Evolutionary conservation across 306 rosid species (phyloP).

Genomic region (Hippophae gyantsensis): DNA sequence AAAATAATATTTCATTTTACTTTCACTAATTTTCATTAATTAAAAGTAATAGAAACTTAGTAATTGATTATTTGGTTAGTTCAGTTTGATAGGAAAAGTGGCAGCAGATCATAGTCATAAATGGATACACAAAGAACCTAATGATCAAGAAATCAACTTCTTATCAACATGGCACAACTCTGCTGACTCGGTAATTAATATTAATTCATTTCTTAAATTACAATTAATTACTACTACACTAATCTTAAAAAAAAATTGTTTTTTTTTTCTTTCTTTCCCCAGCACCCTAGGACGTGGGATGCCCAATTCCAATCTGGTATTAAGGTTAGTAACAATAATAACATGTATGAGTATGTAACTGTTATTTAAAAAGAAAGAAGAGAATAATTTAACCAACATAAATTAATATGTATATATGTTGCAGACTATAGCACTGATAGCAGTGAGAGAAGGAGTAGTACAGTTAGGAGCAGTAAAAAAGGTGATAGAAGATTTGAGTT

Average conservation of each 20-base stretch:
- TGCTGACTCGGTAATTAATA: slow-evolving; percentile 60
- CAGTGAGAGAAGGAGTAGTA: slow-evolving; percentile 95
- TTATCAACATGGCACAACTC: slow-evolving; percentile 96
- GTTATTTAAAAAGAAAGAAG: not conserved
- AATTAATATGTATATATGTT: slow-evolving; percentile 13
- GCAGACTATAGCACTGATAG: slow-evolving; percentile 93
- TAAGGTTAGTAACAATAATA: slow-evolving; percentile 37
- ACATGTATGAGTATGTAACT: not conserved
- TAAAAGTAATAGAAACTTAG: no score
- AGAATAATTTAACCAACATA: not conserved
- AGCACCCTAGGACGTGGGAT: slow-evolving; percentile 99
- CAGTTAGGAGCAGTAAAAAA: slow-evolving; percentile 80
- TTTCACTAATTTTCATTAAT: no score
- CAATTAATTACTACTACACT: slow-evolving; percentile 12
- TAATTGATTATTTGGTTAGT: slow-evolving; percentile 1
- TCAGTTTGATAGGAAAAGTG: slow-evolving; percentile 94
- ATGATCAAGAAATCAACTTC: slow-evolving; percentile 85
- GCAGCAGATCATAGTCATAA: slow-evolving; percentile 96
- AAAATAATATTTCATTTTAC: not conserved
- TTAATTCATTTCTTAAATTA: slow-evolving; percentile 10
- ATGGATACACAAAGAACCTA: slow-evolving; percentile 90
- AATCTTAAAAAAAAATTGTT: slow-evolving; percentile 10
- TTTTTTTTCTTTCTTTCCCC: slow-evolving; percentile 21
- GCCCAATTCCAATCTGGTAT: slow-evolving; percentile 99
- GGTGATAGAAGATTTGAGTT: slow-evolving; percentile 86